Evolutionary conservation across 2,329 filamentous ascomycete genomes (phyloP).

Genomic region (Mollisiaceae sp.): DNA sequence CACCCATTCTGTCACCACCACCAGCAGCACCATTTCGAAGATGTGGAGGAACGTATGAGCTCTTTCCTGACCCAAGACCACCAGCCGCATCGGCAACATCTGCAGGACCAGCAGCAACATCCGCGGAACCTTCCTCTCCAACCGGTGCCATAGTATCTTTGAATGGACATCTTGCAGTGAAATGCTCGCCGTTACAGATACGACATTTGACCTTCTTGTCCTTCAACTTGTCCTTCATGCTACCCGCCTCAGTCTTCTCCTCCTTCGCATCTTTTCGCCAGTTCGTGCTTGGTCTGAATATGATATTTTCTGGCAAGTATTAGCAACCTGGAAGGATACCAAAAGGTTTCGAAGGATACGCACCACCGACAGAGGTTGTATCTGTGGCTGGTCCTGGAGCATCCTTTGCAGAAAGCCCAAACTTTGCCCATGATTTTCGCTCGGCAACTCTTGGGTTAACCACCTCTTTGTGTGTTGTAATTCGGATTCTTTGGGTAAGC

Average conservation of each 20-base stretch:
- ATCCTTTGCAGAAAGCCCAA: constrained; percentile 88
- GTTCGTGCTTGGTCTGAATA: constrained; percentile 91
- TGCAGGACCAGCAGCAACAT: constrained; percentile 57
- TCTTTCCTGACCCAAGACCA: constrained; percentile 68
- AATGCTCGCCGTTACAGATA: constrained; percentile 99
- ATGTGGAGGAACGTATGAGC: constrained; percentile 93
- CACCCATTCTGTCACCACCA: constrained; percentile 80
- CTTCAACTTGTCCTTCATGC: constrained; percentile 83
- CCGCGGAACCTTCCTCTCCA: constrained; percentile 61
- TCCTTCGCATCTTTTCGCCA: constrained; percentile 91
- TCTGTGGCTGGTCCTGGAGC: constrained; percentile 73
- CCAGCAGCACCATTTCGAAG: constrained; percentile 73
- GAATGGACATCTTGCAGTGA: constrained; percentile 98
- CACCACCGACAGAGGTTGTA: constrained; percentile 24
- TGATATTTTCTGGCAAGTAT: constrained; percentile 92
- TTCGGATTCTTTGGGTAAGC: constrained; percentile 93
- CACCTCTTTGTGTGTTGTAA: constrained; percentile 86
- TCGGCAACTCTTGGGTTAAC: constrained; percentile 97
- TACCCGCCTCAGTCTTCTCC: constrained; percentile 77
- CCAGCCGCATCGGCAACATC: constrained; percentile 55
- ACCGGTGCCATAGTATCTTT: constrained; percentile 98
- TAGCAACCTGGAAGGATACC: constrained; percentile 23
- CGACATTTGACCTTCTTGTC: constrained; percentile 99
- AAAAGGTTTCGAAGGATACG: background rate
- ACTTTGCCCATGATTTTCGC: constrained; percentile 91